Base-by-base conservation (phyloP, 352 stramenopile species). In the Bremia lactucae region DNA sequence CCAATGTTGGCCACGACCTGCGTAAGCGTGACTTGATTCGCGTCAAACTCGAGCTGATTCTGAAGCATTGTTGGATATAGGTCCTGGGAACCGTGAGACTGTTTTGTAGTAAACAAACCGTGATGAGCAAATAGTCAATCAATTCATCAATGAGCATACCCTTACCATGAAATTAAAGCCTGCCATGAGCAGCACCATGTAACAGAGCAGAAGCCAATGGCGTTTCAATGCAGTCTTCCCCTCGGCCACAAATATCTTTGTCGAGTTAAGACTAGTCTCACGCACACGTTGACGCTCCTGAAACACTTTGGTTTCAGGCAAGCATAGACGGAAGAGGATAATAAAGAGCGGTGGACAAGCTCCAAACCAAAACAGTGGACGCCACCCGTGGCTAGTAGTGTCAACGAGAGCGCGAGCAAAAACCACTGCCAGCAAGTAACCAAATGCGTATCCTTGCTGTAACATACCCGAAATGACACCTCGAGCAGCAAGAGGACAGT, bases 391-490 rank as follows among this genome's bases (percentile, higher is more conserved):
- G 28, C 54, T 63, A 0, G 65, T 76, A 6, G 62, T 72, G 41
- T 72, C 53, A 18, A 69, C 59, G 0, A 74, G 36, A 13, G 35
- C 54, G 8, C 62, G 62, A 4, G 66, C 50, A 15, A 65, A 65
- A 9, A 78, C 51, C 10, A 63, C 51, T 1, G 59, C 59, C n/a
- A 74, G 23, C 0, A 74, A 31, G 35, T 69, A 74, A 4, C 59
- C 62, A 31, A 67, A 68, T 2, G 66, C 59, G 37, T 72, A 78
- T 2, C 66, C 66, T 14, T 78, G 66, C 37, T 78, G 66, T 28
- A 78, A 61, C 35, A 78, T 78, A 4, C 66, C 62, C 0, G 66
- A 78, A 18, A 78, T 22, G 40, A 78, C 61, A 43, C 66, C 66
- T 26, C 66, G 62, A n/a, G 66, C 59, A 0, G 47, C 55, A 2